phyloP scores from a whole-genome alignment of 352 stramenopile species.

The Globisporangium canariense region DNA sequence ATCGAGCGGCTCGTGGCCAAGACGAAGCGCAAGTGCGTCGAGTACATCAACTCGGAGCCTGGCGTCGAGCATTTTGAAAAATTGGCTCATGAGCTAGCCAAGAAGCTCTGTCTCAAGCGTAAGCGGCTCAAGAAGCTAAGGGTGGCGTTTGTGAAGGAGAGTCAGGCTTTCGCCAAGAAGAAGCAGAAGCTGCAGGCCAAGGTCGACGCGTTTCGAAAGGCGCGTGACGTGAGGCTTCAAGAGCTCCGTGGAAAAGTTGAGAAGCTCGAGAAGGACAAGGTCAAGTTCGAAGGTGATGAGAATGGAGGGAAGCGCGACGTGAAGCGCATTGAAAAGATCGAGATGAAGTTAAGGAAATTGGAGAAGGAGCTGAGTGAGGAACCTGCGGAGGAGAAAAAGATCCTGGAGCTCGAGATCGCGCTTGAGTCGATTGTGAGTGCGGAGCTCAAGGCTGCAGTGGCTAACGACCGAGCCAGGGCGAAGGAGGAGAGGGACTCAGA shows the following conservation, averaged over 20 bases:
- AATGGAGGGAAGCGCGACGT: conserved; percentile 13
- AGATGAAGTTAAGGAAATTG: conserved; percentile 33
- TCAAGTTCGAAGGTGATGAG: conserved; percentile 16
- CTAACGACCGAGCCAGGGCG: conserved; percentile 22
- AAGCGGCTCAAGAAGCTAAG: conserved; percentile 44
- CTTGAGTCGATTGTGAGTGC: conserved; percentile 32
- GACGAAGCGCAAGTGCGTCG: conserved; percentile 52
- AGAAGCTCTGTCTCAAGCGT: conserved; percentile 26
- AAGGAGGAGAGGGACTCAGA: conserved; percentile 24
- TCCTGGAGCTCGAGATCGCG: conserved; percentile 40
- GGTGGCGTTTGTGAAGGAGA: conserved; percentile 27
- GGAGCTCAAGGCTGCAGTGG: conserved; percentile 21
- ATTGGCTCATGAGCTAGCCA: conserved; percentile 26
- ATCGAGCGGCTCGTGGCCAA: conserved; percentile 45
- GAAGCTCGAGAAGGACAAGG: conserved; percentile 24
- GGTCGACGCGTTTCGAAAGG: conserved; percentile 35
- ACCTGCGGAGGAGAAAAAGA: conserved; percentile 34
- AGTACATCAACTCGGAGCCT: conserved; percentile 55
- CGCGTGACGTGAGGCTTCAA: conserved; percentile 30
- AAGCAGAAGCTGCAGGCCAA: conserved; percentile 31
- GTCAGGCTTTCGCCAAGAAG: conserved; percentile 22
- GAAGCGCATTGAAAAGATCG: conserved; percentile 24
- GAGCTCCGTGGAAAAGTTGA: conserved; percentile 28
- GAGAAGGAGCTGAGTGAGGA: conserved; percentile 29
- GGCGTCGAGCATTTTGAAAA: conserved; percentile 54